These are phyloP conservation scores for Zygosaccharomyces sapae DNA, from an alignment of 1,139 yeast genomes.

Conservation along the genomic window DNA sequence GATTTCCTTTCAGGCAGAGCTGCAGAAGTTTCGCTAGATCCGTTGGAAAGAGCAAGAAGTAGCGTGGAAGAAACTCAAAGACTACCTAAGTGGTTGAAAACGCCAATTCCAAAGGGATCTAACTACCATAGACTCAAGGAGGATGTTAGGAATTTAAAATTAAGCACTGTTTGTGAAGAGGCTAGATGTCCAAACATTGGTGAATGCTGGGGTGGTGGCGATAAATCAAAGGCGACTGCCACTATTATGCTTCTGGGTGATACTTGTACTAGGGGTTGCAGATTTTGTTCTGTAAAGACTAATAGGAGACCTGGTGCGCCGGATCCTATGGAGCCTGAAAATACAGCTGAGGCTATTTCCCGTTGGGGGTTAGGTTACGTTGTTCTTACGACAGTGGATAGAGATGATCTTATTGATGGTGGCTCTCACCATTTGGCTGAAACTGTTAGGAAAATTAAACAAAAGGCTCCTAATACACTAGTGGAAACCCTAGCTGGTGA, in stretches of 20 bases:
- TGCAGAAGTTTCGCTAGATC: slow-evolving; percentile 57
- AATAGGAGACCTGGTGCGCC: slow-evolving; percentile 80
- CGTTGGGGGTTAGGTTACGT: slow-evolving; percentile 99
- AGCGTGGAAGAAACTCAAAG: slow-evolving; percentile 37
- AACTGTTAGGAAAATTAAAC: slow-evolving; percentile 79
- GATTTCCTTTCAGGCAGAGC: slow-evolving; percentile 85
- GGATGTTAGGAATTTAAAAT: slow-evolving; percentile 81
- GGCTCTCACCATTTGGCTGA: slow-evolving; percentile 89
- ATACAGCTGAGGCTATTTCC: slow-evolving; percentile 94
- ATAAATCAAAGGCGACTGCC: slow-evolving; percentile 93
- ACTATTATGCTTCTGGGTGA: slow-evolving; percentile 98
- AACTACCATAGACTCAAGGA: slow-evolving; percentile 74
- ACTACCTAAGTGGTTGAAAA: slow-evolving; percentile 90
- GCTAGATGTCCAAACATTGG: slow-evolving; percentile 99
- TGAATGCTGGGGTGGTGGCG: slow-evolving; percentile 98
- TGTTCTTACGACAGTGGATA: slow-evolving; percentile 93
- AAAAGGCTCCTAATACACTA: slow-evolving; percentile 82
- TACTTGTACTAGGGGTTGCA: slow-evolving; percentile 96
- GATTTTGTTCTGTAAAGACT: slow-evolving; percentile 96
- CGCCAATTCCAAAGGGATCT: slow-evolving; percentile 90
- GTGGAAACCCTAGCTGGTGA: slow-evolving; percentile 96
- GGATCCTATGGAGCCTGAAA: slow-evolving; percentile 95
- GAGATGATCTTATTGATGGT: slow-evolving; percentile 92
- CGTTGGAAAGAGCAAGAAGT: slow-evolving; percentile 63
- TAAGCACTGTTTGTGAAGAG: slow-evolving; percentile 96